phyloP scores from a whole-genome alignment of 2,329 filamentous ascomycete species.

The Hypoxylon sp. region DNA sequence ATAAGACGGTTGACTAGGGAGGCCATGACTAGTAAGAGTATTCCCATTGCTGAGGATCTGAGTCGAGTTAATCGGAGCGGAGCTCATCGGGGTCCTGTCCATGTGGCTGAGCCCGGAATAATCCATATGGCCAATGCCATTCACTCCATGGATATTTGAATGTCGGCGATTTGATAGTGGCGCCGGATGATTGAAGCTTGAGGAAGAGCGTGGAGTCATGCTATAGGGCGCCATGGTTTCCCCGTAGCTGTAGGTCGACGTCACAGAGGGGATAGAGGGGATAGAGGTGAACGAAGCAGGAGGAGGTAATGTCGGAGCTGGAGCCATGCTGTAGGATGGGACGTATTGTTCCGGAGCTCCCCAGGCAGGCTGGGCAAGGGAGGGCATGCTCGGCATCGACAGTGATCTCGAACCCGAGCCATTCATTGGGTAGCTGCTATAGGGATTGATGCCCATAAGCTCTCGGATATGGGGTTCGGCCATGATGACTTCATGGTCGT shows the following conservation, averaged over 20 bases:
- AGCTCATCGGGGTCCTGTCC: slow-evolving; percentile 18
- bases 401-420: slow-evolving; percentile 35
- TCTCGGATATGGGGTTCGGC: slow-evolving; percentile 16
- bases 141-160: slow-evolving; percentile 36
- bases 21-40: slow-evolving; percentile 27
- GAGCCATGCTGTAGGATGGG: slow-evolving; percentile 28
- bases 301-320: slow-evolving; percentile 30
- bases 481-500: slow-evolving; percentile 61
- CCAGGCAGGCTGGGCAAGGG: slow-evolving; percentile 25
- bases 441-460: slow-evolving; percentile 5
- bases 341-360: slow-evolving; percentile 10
- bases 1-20: slow-evolving; percentile 34
- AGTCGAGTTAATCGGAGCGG: slow-evolving; percentile 17
- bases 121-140: slow-evolving; percentile 28
- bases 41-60: slow-evolving; percentile 33
- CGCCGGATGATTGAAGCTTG: slow-evolving; percentile 4
- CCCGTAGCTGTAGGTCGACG: slow-evolving; percentile 22
- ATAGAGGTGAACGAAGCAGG: slow-evolving; percentile 21
- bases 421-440: slow-evolving; percentile 22
- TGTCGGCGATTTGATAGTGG: slow-evolving; percentile 31
- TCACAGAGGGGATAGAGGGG: slow-evolving; percentile 16
- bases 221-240: slow-evolving; percentile 25
- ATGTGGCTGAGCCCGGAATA: slow-evolving; percentile 31
- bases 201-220: slow-evolving; percentile 15
- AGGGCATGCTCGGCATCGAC: slow-evolving; percentile 43